A percentile compares a stretch with the other conserved stretches of the same genome.
Conservation (phyloP, 306 rosid genomes). For the Leucaena leucocephala region DNA sequence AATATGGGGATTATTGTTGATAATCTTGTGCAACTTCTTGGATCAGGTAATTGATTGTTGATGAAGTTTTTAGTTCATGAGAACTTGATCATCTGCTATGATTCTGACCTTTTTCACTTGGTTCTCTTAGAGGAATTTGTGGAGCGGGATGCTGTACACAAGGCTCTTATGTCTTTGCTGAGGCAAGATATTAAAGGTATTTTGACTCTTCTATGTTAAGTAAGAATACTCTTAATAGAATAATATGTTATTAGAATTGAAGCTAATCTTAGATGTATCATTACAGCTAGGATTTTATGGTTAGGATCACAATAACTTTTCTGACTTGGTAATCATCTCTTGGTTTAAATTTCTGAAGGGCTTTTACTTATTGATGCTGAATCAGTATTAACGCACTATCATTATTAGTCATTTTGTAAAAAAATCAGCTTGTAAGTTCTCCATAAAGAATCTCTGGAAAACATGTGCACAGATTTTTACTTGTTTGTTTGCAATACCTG, state of each 20-base stretch:
- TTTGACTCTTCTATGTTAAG: slow-evolving; percentile 11
- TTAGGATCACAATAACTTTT: neutral
- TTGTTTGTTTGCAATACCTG: neutral
- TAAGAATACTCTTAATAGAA: neutral
- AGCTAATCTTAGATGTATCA: neutral
- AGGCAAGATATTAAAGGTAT: slow-evolving; percentile 97
- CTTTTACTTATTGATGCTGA: neutral
- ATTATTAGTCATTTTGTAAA: neutral
- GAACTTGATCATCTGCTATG: slow-evolving; percentile 16
- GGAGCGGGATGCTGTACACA: slow-evolving; percentile 98
- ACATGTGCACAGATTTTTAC: neutral
- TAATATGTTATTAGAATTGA: neutral
- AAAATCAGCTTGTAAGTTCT: neutral
- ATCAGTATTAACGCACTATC: neutral
- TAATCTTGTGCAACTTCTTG: slow-evolving; percentile 90
- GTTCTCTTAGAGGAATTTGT: slow-evolving; percentile 85
- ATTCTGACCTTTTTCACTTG: slow-evolving; percentile 41
- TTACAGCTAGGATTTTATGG: slow-evolving; percentile 1
- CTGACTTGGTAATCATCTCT: neutral
- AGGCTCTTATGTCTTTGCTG: slow-evolving; percentile 94
- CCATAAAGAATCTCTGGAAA: neutral
- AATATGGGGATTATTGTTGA: slow-evolving; percentile 86
- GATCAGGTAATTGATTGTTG: slow-evolving; percentile 58
- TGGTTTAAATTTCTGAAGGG: neutral
- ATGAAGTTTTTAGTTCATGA: neutral